Evolutionary conservation across 2,329 filamentous ascomycete genomes (phyloP).

Genomic region (Cercospora zeae-maydis): DNA sequence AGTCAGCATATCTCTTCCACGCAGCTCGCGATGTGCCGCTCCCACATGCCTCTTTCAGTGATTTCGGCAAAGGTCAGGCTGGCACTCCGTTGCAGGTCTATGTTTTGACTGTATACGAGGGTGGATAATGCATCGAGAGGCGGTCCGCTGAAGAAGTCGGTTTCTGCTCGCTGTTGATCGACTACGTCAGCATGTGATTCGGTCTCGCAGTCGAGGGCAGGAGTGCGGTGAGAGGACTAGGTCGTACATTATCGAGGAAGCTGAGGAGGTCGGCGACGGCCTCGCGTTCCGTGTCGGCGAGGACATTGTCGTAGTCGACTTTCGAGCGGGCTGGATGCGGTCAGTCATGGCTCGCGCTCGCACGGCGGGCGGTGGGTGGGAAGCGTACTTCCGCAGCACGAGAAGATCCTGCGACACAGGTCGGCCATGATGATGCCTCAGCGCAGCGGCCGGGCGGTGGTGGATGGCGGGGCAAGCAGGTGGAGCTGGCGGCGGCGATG

Average conservation of each 20-base stretch:
- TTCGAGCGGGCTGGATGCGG: constrained; percentile 41
- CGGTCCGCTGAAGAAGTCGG: constrained; percentile 96
- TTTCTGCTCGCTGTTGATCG: constrained; percentile 75
- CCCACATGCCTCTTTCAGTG: constrained; percentile 78
- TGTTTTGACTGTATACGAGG: constrained; percentile 96
- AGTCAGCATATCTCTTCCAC: constrained; percentile 13
- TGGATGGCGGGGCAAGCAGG: background rate
- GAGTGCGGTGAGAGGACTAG: constrained; percentile 19
- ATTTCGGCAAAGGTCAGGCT: constrained; percentile 99
- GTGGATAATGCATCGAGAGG: constrained; percentile 91
- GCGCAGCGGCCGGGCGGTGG: constrained; percentile 13
- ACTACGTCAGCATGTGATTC: constrained; percentile 21
- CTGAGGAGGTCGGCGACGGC: constrained; percentile 92
- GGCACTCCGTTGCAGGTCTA: constrained; percentile 93
- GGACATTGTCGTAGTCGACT: constrained; percentile 46
- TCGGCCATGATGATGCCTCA: constrained; percentile 31
- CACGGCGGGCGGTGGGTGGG: background rate
- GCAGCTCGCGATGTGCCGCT: background rate
- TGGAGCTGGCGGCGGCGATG: background rate
- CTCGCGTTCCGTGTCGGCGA: constrained; percentile 94
- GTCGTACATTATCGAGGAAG: constrained; percentile 87
- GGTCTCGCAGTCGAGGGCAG: background rate
- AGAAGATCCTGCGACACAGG: constrained; percentile 34
- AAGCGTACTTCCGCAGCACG: constrained; percentile 34
- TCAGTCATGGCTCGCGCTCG: background rate